Percentiles rank a stretch among this genome's conserved stretches.
Evolutionary conservation across 306 rosid genomes (phyloP).

Genomic region (Herpetospermum pedunculosum): DNA sequence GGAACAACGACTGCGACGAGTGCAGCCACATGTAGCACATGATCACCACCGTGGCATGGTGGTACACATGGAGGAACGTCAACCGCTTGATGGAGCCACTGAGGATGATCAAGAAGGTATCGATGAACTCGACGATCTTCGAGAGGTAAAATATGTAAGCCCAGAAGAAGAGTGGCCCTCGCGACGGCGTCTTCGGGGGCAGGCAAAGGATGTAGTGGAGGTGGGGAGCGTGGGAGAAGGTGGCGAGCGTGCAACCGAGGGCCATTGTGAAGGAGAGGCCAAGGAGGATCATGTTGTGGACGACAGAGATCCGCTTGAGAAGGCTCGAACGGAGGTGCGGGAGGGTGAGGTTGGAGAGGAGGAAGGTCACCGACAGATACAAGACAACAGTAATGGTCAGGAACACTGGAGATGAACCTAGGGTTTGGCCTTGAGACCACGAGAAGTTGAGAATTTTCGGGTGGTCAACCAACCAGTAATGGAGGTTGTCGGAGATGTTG

Average conservation of each 20-base stretch:
- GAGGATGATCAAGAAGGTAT: conserved; percentile 61
- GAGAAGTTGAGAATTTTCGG: conserved; percentile 47
- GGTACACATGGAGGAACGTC: conserved; percentile 87
- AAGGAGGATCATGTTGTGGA: conserved; percentile 58
- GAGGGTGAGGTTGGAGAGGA: conserved; percentile 25
- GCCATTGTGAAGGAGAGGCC: conserved; percentile 55
- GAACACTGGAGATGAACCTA: conserved; percentile 33
- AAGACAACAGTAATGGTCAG: conserved; percentile 22
- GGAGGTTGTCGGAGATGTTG: neutral
- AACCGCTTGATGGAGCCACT: conserved; percentile 43
- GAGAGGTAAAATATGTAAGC: conserved; percentile 89
- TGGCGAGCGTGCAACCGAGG: conserved; percentile 36
- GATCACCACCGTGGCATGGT: conserved; percentile 65
- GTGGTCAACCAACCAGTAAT: conserved; percentile 49
- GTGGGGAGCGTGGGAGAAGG: conserved; percentile 27
- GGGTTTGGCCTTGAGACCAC: conserved; percentile 46
- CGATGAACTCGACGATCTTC: conserved; percentile 56
- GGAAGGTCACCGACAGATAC: conserved; percentile 44
- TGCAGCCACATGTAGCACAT: conserved; percentile 75
- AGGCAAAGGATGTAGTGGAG: conserved; percentile 39
- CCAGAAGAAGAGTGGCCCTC: conserved; percentile 90
- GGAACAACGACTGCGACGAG: conserved; percentile 63
- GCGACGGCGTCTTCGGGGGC: conserved; percentile 36
- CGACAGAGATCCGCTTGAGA: conserved; percentile 36
- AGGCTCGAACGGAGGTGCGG: conserved; percentile 12